phyloP scores from a whole-genome alignment of 2,329 filamentous ascomycete genomes.

The Sporothrix globosa region DNA sequence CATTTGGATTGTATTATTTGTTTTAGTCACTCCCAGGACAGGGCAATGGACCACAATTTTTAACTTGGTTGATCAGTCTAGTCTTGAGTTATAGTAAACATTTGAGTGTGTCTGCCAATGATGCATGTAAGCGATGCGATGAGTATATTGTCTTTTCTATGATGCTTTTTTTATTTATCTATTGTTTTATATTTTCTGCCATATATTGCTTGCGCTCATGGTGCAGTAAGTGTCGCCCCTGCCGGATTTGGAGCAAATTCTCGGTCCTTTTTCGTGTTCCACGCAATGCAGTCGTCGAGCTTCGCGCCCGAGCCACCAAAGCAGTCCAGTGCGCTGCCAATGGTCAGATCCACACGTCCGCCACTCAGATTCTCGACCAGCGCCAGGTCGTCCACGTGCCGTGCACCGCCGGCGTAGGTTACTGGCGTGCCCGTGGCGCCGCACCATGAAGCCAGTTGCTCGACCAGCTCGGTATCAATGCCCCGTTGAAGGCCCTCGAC shows the following conservation, averaged over 20 bases:
- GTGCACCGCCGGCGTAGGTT: slow-evolving; percentile 94
- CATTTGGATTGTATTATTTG: slow-evolving; percentile 35
- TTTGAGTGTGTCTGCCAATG: not conserved
- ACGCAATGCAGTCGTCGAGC: slow-evolving; percentile 85
- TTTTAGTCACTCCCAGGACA: slow-evolving; percentile 25
- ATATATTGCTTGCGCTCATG: not conserved
- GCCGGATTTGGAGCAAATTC: not conserved
- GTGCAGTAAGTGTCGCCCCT: not conserved
- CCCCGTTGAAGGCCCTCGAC: slow-evolving; percentile 92
- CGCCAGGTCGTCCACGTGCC: slow-evolving; percentile 79
- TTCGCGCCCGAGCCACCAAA: slow-evolving; percentile 87
- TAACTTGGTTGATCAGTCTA: not conserved
- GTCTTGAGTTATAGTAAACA: too few species aligned
- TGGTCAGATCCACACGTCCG: slow-evolving; percentile 88
- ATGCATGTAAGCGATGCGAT: not conserved
- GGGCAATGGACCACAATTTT: slow-evolving; percentile 30
- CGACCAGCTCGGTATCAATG: slow-evolving; percentile 83
- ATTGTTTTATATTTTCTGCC: not conserved
- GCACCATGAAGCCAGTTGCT: slow-evolving; percentile 79
- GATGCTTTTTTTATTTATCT: not conserved
- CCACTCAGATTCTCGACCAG: slow-evolving; percentile 76
- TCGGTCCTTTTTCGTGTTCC: slow-evolving; percentile 66
- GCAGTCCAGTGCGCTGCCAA: slow-evolving; percentile 93
- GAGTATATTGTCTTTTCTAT: slow-evolving; percentile 24
- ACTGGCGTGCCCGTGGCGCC: slow-evolving; percentile 69